phyloP scores from a whole-genome alignment of 805 yeast genomes.

The Candida andamanensis region DNA sequence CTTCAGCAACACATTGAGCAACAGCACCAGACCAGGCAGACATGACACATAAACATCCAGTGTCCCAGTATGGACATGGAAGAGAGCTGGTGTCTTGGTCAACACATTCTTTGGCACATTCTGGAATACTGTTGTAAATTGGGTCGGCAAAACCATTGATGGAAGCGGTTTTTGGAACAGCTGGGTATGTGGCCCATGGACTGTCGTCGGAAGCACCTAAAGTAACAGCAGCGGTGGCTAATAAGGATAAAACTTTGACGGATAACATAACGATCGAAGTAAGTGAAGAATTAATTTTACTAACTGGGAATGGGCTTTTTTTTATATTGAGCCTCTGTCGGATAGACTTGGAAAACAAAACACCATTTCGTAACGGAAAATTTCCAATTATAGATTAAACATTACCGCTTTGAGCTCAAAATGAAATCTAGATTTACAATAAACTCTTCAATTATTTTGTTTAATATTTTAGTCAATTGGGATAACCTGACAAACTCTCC shows the following conservation, averaged over 20 bases:
- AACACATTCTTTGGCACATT: conserved; percentile 34
- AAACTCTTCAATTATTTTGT: too few relatives aligned
- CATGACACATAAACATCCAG: conserved; percentile 43
- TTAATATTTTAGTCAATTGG: too few relatives aligned
- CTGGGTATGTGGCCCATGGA: conserved; percentile 28
- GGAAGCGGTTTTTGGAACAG: conserved; percentile 34
- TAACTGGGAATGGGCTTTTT: too few relatives aligned
- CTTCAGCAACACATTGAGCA: conserved; percentile 34
- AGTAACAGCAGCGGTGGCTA: conserved; percentile 14
- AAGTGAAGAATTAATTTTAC: too few relatives aligned
- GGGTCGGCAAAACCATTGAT: conserved; percentile 40
- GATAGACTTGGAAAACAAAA: too few relatives aligned
- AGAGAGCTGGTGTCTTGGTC: conserved; percentile 26
- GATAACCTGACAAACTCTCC: too few relatives aligned
- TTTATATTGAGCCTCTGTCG: too few relatives aligned
- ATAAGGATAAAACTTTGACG: conserved; percentile 8
- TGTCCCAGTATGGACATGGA: conserved; percentile 44
- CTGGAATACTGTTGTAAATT: conserved; percentile 28
- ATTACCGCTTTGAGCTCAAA: too few relatives aligned
- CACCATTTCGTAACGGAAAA: too few relatives aligned
- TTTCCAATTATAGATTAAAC: too few relatives aligned
- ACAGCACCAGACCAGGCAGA: conserved; percentile 27
- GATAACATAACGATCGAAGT: conserved; percentile 13
- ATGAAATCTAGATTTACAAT: too few relatives aligned
- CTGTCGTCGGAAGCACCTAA: conserved; percentile 13